A percentile compares a stretch with the other conserved stretches of the same genome.
phyloP scores from a whole-genome alignment of 805 yeast genomes.

The Komagataella kurtzmanii region DNA sequence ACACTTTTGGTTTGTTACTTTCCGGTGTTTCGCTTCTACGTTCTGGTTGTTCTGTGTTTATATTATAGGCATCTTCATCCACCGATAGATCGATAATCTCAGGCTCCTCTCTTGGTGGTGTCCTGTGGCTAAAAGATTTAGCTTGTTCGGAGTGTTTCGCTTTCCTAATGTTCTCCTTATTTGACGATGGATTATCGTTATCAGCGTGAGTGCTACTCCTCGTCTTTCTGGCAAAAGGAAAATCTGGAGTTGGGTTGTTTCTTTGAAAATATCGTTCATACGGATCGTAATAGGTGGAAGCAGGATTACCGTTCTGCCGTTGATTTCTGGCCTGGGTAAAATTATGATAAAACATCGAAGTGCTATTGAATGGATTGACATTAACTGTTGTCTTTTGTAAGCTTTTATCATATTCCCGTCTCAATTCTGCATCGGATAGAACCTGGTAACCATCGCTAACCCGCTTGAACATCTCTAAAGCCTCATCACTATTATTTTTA shows the following conservation, averaged over 20 bases:
- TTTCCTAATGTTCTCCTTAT: neutral
- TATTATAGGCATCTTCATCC: neutral
- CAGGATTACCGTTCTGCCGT: neutral
- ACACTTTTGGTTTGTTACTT: neutral
- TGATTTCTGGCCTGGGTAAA: neutral
- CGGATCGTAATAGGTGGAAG: neutral
- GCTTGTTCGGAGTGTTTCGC: neutral
- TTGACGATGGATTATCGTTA: neutral
- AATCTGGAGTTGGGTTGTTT: neutral
- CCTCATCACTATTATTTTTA: slow-evolving; percentile 62
- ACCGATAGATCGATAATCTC: neutral
- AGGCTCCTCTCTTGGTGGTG: neutral
- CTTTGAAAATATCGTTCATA: neutral
- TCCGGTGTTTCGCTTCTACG: neutral
- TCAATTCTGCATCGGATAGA: slow-evolving; percentile 50
- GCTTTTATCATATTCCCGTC: slow-evolving; percentile 46
- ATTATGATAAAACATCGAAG: slow-evolving; percentile 1
- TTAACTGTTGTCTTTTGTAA: slow-evolving; percentile 3
- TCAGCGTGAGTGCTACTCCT: neutral
- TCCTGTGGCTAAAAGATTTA: neutral
- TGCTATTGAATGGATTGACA: slow-evolving; percentile 7
- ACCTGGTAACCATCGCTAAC: slow-evolving; percentile 90
- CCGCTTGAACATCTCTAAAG: slow-evolving; percentile 78
- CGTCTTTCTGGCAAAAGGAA: neutral
- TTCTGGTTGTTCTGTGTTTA: neutral